Percentiles rank a stretch among this genome's conserved stretches.
These are phyloP conservation scores for Teunomyces panamensis DNA, from an alignment of 805 yeast species.

Conservation along the genomic window DNA sequence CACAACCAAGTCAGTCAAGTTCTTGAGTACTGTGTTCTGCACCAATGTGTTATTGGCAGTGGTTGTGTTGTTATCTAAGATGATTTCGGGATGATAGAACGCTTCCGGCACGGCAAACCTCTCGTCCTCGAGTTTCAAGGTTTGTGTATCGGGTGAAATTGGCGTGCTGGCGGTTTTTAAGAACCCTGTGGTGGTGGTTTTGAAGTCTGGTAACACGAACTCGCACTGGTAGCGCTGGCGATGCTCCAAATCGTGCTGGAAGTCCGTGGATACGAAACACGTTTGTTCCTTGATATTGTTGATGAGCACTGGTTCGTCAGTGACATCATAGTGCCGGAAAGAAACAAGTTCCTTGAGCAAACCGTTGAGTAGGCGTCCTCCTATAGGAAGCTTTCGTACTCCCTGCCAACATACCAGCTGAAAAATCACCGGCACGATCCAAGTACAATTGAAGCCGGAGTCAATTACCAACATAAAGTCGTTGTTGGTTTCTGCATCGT, in stretches of 20 bases:
- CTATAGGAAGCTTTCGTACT: conserved; percentile 75
- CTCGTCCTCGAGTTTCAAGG: conserved; percentile 72
- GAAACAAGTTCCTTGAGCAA: conserved; percentile 80
- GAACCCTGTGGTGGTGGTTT: conserved; percentile 75
- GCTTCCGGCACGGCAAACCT: conserved; percentile 86
- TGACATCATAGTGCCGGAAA: conserved; percentile 87
- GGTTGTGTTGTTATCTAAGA: conserved; percentile 33
- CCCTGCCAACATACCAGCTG: conserved; percentile 78
- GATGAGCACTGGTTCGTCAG: conserved; percentile 83
- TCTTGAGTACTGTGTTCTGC: conserved; percentile 54
- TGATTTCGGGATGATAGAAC: conserved; percentile 77
- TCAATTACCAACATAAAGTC: conserved; percentile 83
- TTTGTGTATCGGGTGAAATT: conserved; percentile 49
- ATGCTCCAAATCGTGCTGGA: conserved; percentile 43
- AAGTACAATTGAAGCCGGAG: conserved; percentile 83
- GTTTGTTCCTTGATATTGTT: conserved; percentile 82
- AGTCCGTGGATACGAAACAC: conserved; percentile 65
- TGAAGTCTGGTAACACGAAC: conserved; percentile 85
- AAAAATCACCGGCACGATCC: conserved; percentile 79
- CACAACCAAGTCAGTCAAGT: conserved; percentile 73
- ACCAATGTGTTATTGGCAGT: conserved; percentile 27
- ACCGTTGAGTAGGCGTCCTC: conserved; percentile 83
- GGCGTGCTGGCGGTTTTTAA: conserved; percentile 36
- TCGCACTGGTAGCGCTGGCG: conserved; percentile 46
- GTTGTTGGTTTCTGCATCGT: conserved; percentile 14